phyloP scores from a whole-genome alignment of 169 alveolate species.

The Eimeria acervulina region DNA sequence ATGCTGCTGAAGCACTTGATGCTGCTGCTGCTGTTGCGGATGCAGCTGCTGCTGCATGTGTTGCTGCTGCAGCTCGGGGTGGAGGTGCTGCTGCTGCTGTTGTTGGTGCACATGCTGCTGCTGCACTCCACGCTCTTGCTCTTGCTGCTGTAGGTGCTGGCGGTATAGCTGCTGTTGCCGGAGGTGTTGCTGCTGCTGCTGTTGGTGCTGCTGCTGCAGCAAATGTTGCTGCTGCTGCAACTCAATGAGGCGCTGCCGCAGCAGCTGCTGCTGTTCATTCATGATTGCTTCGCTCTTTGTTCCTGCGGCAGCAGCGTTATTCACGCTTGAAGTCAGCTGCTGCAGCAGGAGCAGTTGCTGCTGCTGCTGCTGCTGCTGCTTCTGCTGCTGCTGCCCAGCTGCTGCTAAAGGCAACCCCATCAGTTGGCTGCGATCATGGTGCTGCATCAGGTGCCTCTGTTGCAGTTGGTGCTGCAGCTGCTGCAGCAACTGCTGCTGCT shows the following conservation, averaged over 20 bases:
- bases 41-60: too few relatives aligned
- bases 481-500: conserved; percentile 30
- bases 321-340: background rate
- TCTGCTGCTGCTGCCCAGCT: background rate
- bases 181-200: too few relatives aligned
- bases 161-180: too few relatives aligned
- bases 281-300: background rate
- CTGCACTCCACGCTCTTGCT: too few relatives aligned
- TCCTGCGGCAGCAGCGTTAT: background rate
- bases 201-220: conserved; percentile 19
- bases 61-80: too few relatives aligned
- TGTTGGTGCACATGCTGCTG: too few relatives aligned
- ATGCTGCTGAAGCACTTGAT: too few relatives aligned
- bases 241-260: conserved; percentile 45
- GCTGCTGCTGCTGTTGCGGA: too few relatives aligned
- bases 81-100: too few relatives aligned
- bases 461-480: conserved; percentile 13
- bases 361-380: conserved; percentile 44
- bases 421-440: too few relatives aligned
- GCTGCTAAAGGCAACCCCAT: too few relatives aligned
- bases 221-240: conserved; percentile 58
- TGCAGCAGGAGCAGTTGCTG: conserved; percentile 44
- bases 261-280: conserved; percentile 15
- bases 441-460: conserved; percentile 26
- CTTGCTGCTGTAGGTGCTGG: too few relatives aligned